Conservation (phyloP, 352 stramenopile genomes). For the Phytophthora constricta region DNA sequence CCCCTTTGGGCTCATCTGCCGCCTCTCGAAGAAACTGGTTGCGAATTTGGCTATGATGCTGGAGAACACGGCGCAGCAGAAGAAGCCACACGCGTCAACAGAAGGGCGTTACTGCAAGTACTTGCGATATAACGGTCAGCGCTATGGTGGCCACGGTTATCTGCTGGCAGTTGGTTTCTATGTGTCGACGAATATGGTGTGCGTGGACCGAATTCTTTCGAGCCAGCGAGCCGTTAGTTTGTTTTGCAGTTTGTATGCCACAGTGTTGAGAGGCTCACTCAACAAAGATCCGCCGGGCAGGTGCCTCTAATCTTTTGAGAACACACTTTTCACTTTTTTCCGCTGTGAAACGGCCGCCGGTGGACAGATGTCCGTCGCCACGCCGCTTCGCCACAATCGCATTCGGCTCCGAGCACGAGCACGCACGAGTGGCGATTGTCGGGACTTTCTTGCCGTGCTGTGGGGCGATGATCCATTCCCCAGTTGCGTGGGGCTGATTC, state of each 20-base stretch:
- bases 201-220: not conserved
- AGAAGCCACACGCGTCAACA: not conserved
- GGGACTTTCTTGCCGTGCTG: too few relatives aligned
- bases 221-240: slow-evolving; percentile 1
- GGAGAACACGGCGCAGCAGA: not conserved
- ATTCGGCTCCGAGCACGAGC: too few relatives aligned
- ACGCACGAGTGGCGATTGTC: too few relatives aligned
- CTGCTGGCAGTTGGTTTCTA: not conserved
- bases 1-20: not conserved
- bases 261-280: not conserved
- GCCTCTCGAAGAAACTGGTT: not conserved
- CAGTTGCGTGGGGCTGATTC: not conserved
- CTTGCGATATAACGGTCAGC: too few relatives aligned
- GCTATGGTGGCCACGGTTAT: too few relatives aligned
- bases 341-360: not conserved
- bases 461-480: too few relatives aligned
- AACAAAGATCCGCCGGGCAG: not conserved
- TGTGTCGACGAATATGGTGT: too few relatives aligned
- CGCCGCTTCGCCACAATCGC: too few relatives aligned
- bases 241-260: not conserved
- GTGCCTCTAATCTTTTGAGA: not conserved
- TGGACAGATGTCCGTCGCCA: not conserved
- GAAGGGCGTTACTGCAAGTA: not conserved
- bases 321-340: too few relatives aligned
- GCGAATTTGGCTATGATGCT: not conserved